Evolutionary conservation across 805 yeast genomes (phyloP), one percentile per base, ranked within the genome.

Genomic region (Barnettozyma pratensis): DNA sequence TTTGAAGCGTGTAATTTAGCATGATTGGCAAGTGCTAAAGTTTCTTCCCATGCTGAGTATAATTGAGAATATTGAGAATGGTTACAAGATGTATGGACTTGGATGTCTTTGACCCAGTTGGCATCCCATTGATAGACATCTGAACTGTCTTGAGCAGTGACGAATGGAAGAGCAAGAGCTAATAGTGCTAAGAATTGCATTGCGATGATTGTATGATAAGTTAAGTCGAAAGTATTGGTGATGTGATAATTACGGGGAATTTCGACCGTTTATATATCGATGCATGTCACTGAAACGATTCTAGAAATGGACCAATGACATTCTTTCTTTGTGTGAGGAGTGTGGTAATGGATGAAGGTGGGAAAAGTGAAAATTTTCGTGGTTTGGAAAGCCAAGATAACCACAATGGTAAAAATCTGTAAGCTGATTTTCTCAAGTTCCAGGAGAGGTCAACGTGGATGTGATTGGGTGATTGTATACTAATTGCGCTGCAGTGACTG

Each of bases 1-100:
- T 62, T 59, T 28, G 68, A 51, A 27, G 72, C 59, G 47, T 71
- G 69, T 32, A 60, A 61, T 54, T 61, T 70, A 19, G 73, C 73
- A 51, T 60, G 66, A 3, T 64, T 57, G 7, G 73, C 58, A 34
- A 66, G 60, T 37, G 57, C 58, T 44, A 63, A 49, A 4, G 69
- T 53, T 47, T 71, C 75, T 39, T 62, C 50, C 49, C 70, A 65
- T 6, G 58, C 69, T 31, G 48, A 40, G 26, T 30, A 30, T 9
- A 56, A 37, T 44, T 55, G 57, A 30, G 41, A 41, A 29, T 49
- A 53, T 37, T 55, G 51, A 3, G 59, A 53, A 38, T 49, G 38
- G 43, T 56, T 53, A 42, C 60, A 54, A 5, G 58, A 54, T 3
- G 54, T 27, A 41, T 56, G 59, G 14, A 56, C 51, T 37, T 53